Conservation (phyloP, 2,329 filamentous ascomycete species). For the Aspergillus brasiliensis region DNA sequence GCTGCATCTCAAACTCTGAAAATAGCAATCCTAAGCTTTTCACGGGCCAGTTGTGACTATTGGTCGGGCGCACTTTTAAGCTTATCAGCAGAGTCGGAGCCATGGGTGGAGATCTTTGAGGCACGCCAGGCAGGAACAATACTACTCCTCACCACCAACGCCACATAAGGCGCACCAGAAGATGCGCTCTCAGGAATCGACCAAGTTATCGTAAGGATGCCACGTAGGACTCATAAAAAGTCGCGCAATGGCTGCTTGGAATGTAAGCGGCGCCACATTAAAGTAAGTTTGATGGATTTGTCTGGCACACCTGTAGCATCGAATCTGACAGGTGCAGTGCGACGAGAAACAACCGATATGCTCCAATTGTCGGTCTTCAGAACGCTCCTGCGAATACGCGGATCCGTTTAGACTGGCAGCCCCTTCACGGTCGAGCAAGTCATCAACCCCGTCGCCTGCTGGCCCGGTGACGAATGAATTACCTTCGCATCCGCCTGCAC, state of each 20-base stretch:
- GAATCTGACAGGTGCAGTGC: slow-evolving; percentile 26
- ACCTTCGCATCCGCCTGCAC: not conserved
- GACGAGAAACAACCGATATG: slow-evolving; percentile 37
- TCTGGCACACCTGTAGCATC: not conserved
- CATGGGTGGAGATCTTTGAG: not conserved
- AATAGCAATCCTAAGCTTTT: not conserved
- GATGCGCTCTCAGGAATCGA: not conserved
- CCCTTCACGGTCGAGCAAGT: not conserved
- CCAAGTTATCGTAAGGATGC: slow-evolving; percentile 9
- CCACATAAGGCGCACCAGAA: not conserved
- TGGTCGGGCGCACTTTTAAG: not conserved
- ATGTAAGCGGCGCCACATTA: slow-evolving; percentile 44
- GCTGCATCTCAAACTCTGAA: not conserved
- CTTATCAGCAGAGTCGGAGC: not conserved
- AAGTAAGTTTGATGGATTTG: slow-evolving; percentile 26
- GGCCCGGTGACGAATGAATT: not conserved
- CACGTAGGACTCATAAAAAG: slow-evolving; percentile 38
- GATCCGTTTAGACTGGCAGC: not conserved
- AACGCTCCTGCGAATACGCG: slow-evolving; percentile 23
- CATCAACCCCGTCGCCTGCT: not conserved
- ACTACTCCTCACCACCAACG: not conserved
- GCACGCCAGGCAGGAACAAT: not conserved
- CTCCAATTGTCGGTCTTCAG: slow-evolving; percentile 33
- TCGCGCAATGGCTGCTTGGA: slow-evolving; percentile 42
- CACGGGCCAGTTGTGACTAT: not conserved